A percentile compares a stretch with the other conserved stretches of the same genome.
phyloP scores from a whole-genome alignment of 2,329 filamentous ascomycete species.

The Stenocarpella maydis region DNA sequence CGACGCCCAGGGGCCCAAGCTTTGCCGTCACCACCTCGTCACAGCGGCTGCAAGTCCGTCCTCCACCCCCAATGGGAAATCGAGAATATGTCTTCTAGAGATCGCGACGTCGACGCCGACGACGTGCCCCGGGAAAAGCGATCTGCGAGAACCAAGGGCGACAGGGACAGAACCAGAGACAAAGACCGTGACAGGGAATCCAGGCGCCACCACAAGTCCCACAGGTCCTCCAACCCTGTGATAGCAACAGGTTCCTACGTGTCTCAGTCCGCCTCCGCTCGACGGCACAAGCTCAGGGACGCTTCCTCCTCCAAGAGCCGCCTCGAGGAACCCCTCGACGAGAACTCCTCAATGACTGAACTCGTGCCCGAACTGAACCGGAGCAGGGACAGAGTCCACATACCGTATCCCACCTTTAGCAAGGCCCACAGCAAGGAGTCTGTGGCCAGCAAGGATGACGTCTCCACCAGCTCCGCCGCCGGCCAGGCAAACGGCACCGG shows the following conservation, averaged over 20 bases:
- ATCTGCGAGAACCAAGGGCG: slow-evolving; percentile 35
- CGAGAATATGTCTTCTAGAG: slow-evolving; percentile 36
- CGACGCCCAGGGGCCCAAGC: neutral
- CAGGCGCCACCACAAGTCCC: slow-evolving; percentile 52
- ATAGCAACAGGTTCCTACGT: slow-evolving; percentile 48
- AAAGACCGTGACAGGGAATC: slow-evolving; percentile 45
- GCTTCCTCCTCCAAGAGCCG: slow-evolving; percentile 36
- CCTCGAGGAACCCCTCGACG: slow-evolving; percentile 32
- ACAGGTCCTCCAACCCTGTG: slow-evolving; percentile 52
- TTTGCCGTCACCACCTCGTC: slow-evolving; percentile 7
- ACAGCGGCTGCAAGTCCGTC: slow-evolving; percentile 17
- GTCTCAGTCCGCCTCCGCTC: slow-evolving; percentile 45
- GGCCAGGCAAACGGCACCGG: slow-evolving; percentile 51
- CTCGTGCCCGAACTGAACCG: slow-evolving; percentile 57
- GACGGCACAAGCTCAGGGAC: slow-evolving; percentile 41
- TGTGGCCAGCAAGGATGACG: slow-evolving; percentile 69
- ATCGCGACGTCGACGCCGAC: slow-evolving; percentile 36
- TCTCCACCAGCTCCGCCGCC: slow-evolving; percentile 47
- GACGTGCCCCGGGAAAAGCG: slow-evolving; percentile 38
- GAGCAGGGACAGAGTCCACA: slow-evolving; percentile 56
- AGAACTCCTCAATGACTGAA: slow-evolving; percentile 53
- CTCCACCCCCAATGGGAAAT: slow-evolving; percentile 30
- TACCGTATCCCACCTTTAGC: slow-evolving; percentile 84
- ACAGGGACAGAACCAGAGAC: slow-evolving; percentile 44
- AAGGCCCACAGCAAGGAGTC: slow-evolving; percentile 93